These are phyloP conservation scores for Lasiodiplodia theobromae DNA, from an alignment of 2,329 filamentous ascomycete genomes.

Conservation along the genomic window DNA sequence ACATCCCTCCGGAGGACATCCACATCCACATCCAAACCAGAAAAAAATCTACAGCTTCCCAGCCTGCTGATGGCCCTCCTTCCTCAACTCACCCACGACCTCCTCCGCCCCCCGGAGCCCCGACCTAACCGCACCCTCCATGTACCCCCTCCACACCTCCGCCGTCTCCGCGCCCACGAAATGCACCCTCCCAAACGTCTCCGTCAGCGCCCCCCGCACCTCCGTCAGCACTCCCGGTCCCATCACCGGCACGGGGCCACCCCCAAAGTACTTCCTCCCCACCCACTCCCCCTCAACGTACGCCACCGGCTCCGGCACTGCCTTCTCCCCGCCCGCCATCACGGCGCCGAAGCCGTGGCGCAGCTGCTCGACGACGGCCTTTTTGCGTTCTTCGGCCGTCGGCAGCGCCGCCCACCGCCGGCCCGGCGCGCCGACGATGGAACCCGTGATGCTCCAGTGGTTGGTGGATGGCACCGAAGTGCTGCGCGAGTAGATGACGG, in stretches of 20 bases:
- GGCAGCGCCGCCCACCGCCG: constrained; percentile 44
- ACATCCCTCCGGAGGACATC: neutral
- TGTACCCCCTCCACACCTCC: constrained; percentile 63
- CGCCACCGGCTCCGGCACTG: constrained; percentile 26
- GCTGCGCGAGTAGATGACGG: constrained; percentile 36
- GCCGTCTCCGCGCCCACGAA: constrained; percentile 64
- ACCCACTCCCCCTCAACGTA: constrained; percentile 41
- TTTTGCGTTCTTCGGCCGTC: constrained; percentile 37
- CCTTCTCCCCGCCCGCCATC: neutral
- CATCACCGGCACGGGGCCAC: neutral
- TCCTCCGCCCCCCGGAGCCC: constrained; percentile 59
- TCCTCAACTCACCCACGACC: constrained; percentile 37
- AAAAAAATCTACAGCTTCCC: neutral
- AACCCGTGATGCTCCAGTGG: constrained; percentile 50
- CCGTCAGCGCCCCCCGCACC: constrained; percentile 32
- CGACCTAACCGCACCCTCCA: constrained; percentile 63
- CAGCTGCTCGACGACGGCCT: constrained; percentile 31
- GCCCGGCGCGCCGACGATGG: constrained; percentile 50
- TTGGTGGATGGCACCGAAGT: constrained; percentile 35
- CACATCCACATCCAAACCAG: neutral
- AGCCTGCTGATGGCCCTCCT: neutral
- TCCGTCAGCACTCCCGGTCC: constrained; percentile 30
- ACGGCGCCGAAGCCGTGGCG: neutral
- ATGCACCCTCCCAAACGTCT: constrained; percentile 51
- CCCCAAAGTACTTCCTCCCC: constrained; percentile 34